These are phyloP conservation scores for Scleromitrula shiraiana DNA, from an alignment of 2,329 filamentous ascomycete species.

Conservation along the genomic window DNA sequence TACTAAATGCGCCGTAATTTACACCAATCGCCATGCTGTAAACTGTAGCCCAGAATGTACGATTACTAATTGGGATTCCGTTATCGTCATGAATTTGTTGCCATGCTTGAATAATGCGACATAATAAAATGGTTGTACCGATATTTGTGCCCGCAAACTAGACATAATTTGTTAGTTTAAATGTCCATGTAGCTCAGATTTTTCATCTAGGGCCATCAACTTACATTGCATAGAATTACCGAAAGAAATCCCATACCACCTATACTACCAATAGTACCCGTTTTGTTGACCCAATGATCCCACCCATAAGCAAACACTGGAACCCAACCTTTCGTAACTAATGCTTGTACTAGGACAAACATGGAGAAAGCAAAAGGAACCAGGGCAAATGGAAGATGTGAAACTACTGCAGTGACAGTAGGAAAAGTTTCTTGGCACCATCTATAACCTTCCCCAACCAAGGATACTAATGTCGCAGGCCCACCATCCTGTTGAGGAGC, in stretches of 20 bases:
- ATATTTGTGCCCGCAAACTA: conserved; percentile 74
- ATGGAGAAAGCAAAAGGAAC: conserved; percentile 66
- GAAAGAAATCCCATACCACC: conserved; percentile 68
- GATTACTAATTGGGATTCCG: conserved; percentile 45
- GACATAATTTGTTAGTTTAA: conserved; percentile 12
- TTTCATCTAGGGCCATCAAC: conserved; percentile 27
- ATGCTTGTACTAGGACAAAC: conserved; percentile 65
- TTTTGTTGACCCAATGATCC: conserved; percentile 64
- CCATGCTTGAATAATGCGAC: conserved; percentile 63
- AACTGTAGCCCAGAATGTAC: conserved; percentile 65
- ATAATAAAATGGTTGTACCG: conserved; percentile 65
- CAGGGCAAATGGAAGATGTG: conserved; percentile 58
- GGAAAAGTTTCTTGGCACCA: conserved; percentile 66
- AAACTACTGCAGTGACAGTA: conserved; percentile 55
- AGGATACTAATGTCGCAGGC: conserved; percentile 45
- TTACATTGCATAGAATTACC: conserved; percentile 63
- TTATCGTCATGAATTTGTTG: conserved; percentile 45
- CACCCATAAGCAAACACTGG: conserved; percentile 65
- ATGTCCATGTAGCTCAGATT: background rate
- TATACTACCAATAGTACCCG: conserved; percentile 59
- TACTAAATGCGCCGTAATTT: conserved; percentile 68
- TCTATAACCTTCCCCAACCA: conserved; percentile 37
- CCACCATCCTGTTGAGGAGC: conserved; percentile 7
- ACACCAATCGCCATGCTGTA: conserved; percentile 69
- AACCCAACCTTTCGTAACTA: conserved; percentile 70